Base-by-base conservation (phyloP, 305 asterid species). In the Fraxinus angustifolia region DNA sequence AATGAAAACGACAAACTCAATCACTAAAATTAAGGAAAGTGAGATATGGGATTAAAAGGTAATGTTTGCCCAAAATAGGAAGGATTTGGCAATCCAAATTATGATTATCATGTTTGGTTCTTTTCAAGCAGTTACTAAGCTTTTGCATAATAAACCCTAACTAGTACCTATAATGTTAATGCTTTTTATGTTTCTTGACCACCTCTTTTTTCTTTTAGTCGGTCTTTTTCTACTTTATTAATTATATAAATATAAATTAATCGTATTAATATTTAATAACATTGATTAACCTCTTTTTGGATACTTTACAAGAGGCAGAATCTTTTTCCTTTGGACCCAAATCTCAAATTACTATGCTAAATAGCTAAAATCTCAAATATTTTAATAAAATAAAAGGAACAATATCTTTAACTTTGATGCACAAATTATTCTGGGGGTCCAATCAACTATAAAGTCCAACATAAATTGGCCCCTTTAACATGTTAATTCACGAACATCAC, bases 101-200 rank as follows among this genome's bases (percentile, higher is more conserved):
- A 83, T 84, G 81, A 82, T 83, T 77, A 34, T 48, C 80, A 17
- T 84, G 73, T 77, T 82, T 53, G 70, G 78, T 60, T 75, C n/a
- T 78, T 34, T 48, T 31, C 38, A 71, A 81, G 62, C 83, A 83
- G 73, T 53, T 78, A 4, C 38, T 53, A 53, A 19, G 58, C 75
- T 76, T 60, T 58, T 85, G 84, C 71, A 78, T 77, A 75, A 38
- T 14, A 48, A n/a, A 19, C 70, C 17, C 76, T 26, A 5, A 45
- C 68, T 70, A 75, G 38, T 14, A 19, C 26, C 76, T 21, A 12
- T 8, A 12, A 8, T 48, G n/a, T 77, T 34, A 30, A 74, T 79
- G 70, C 53, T 60, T 60, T 21, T 60, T 21, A 21, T 60, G 70
- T 21, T 21, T 60, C 70, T 60, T 60, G 31, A 60, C 70, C 5